phyloP scores from a whole-genome alignment of 1,284 basidiomycete species.

The Trichosporon sp. region DNA sequence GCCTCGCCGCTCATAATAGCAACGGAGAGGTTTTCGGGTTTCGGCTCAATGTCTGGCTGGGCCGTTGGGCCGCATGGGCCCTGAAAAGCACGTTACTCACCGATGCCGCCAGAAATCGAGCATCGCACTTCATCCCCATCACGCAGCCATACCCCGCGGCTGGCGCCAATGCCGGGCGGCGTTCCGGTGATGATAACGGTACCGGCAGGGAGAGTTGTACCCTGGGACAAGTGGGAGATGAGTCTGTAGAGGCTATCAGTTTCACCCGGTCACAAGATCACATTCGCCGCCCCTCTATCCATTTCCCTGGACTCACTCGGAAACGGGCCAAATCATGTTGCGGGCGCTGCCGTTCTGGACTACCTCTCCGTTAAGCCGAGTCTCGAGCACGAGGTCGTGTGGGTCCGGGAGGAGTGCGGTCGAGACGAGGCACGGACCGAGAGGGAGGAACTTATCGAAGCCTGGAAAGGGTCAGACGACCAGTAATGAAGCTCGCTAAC shows the following conservation, averaged over 20 bases:
- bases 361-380: conserved; percentile 62
- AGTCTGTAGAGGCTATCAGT: conserved; percentile 16
- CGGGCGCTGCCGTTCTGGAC: conserved; percentile 69
- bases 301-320: conserved; percentile 19
- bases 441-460: conserved; percentile 52
- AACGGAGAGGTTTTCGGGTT: neutral
- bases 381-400: conserved; percentile 62
- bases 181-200: conserved; percentile 75
- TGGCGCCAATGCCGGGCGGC: conserved; percentile 67
- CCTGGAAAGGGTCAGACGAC: conserved; percentile 58
- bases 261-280: neutral
- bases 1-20: neutral
- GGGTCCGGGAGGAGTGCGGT: conserved; percentile 63
- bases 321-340: conserved; percentile 32
- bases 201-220: conserved; percentile 75
- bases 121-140: conserved; percentile 69
- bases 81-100: conserved; percentile 9
- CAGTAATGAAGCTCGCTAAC: neutral
- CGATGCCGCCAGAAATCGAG: conserved; percentile 47
- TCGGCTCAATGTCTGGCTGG: neutral
- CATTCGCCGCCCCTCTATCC: neutral
- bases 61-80: neutral
- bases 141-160: conserved; percentile 63
- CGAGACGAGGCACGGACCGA: conserved; percentile 71
- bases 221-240: conserved; percentile 71